These are phyloP conservation scores for Penicillium silybi DNA, from an alignment of 495 filamentous ascomycete species.

Conservation along the genomic window DNA sequence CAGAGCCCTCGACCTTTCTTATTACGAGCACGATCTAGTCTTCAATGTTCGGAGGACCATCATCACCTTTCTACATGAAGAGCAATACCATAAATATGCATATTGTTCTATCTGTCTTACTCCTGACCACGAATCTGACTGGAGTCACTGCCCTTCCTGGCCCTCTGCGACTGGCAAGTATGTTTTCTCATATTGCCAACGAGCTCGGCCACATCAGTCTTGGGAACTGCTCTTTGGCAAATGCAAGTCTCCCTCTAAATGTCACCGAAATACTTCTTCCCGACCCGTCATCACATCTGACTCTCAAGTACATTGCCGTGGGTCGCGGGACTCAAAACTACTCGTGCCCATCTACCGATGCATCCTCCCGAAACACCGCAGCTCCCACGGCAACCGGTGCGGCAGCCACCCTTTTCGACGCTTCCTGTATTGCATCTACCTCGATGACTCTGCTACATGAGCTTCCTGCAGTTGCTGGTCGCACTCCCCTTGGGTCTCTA, in stretches of 20 bases:
- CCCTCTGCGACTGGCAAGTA: conserved; percentile 15
- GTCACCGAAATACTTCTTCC: conserved; percentile 34
- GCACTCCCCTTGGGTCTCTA: conserved; percentile 38
- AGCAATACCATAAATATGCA: background rate
- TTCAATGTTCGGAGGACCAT: background rate
- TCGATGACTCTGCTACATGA: conserved; percentile 20
- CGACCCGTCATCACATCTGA: conserved; percentile 38
- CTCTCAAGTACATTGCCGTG: conserved; percentile 59
- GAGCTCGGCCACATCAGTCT: conserved; percentile 21
- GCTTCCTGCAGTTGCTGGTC: conserved; percentile 34
- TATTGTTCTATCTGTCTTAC: background rate
- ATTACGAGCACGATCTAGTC: background rate
- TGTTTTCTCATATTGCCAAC: conserved; percentile 18
- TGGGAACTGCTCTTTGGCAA: conserved; percentile 28
- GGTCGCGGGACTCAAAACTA: conserved; percentile 80
- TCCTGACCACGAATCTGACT: conserved; percentile 1
- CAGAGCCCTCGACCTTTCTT: background rate
- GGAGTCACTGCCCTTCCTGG: conserved; percentile 8
- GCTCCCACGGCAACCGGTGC: conserved; percentile 51
- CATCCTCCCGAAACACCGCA: conserved; percentile 11
- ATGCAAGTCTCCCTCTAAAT: conserved; percentile 17
- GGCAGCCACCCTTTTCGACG: conserved; percentile 64
- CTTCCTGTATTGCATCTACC: conserved; percentile 42
- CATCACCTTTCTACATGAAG: background rate
- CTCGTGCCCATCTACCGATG: conserved; percentile 48